A percentile compares a stretch with the other conserved stretches of the same genome.
These are phyloP conservation scores for Schizopora paradoxa DNA, from an alignment of 1,284 basidiomycete genomes.

Conservation along the genomic window DNA sequence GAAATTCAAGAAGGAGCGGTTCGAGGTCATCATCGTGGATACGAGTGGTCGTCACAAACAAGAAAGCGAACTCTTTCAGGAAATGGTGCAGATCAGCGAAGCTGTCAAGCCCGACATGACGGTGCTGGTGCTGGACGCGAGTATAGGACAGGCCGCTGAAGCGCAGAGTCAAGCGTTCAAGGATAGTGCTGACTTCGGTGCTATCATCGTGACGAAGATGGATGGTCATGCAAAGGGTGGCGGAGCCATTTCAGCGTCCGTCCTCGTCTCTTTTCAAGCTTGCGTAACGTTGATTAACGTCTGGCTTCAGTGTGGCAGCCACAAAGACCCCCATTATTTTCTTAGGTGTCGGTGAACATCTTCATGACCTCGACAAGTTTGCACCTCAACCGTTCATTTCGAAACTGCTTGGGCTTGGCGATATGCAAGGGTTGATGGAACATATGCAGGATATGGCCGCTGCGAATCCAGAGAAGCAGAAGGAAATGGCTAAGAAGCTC, in stretches of 20 bases:
- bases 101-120: conserved; percentile 96
- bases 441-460: conserved; percentile 94
- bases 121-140: conserved; percentile 83
- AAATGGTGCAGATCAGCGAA: conserved; percentile 95
- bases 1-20: conserved; percentile 97
- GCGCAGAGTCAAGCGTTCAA: conserved; percentile 96
- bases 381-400: conserved; percentile 96
- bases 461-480: conserved; percentile 93
- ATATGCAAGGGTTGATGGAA: conserved; percentile 95
- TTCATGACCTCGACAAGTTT: conserved; percentile 94
- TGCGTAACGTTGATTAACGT: conserved; percentile 16
- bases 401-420: conserved; percentile 92
- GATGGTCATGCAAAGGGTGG: conserved; percentile 99
- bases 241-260: conserved; percentile 97
- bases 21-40: conserved; percentile 99
- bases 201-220: conserved; percentile 99
- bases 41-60: conserved; percentile 97
- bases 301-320: conserved; percentile 76
- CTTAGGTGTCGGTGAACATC: conserved; percentile 95
- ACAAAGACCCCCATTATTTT: conserved; percentile 99
- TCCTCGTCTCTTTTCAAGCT: conserved; percentile 19
- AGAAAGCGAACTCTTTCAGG: conserved; percentile 93
- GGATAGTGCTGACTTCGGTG: conserved; percentile 95
- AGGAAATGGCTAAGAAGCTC: conserved; percentile 97
- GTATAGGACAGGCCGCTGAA: conserved; percentile 96